Evolutionary conservation across 169 alveolate species (phyloP).

Genomic region (Besnoitia besnoiti): DNA sequence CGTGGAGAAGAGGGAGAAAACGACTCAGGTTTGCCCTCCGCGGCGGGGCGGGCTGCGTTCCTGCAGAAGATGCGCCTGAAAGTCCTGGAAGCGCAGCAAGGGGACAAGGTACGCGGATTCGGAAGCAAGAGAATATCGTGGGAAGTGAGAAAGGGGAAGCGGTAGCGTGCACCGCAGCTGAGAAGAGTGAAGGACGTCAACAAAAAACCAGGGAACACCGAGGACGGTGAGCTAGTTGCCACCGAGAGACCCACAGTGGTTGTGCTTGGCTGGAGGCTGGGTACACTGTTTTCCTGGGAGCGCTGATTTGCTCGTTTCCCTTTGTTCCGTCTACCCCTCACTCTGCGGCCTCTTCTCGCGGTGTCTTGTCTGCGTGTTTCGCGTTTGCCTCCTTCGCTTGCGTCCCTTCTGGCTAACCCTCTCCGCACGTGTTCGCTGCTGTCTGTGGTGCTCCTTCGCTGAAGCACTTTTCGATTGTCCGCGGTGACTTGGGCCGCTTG

Average conservation of each 20-base stretch:
- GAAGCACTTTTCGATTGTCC: neutral
- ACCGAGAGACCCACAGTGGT: neutral
- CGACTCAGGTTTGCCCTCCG: neutral
- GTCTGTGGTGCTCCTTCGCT: neutral
- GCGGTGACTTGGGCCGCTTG: neutral
- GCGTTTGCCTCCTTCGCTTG: neutral
- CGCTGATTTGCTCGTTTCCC: too few relatives aligned
- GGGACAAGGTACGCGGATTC: conserved; percentile 35
- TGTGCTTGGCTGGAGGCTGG: neutral
- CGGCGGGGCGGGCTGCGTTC: conserved; percentile 35
- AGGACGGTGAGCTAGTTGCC: neutral
- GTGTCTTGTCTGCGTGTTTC: neutral
- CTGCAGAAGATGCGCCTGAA: conserved; percentile 47
- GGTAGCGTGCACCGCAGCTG: neutral
- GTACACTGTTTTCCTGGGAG: neutral
- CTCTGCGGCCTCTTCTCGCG: neutral
- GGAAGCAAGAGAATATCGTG: neutral
- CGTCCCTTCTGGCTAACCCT: neutral
- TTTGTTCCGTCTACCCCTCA: neutral
- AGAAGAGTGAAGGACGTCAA: neutral
- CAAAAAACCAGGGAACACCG: neutral
- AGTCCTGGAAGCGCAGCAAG: conserved; percentile 40
- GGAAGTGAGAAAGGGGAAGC: neutral
- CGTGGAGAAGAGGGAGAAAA: neutral
- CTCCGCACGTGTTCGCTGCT: neutral